These are phyloP conservation scores for Pythium biforme DNA, from an alignment of 352 stramenopile genomes.

Conservation along the genomic window DNA sequence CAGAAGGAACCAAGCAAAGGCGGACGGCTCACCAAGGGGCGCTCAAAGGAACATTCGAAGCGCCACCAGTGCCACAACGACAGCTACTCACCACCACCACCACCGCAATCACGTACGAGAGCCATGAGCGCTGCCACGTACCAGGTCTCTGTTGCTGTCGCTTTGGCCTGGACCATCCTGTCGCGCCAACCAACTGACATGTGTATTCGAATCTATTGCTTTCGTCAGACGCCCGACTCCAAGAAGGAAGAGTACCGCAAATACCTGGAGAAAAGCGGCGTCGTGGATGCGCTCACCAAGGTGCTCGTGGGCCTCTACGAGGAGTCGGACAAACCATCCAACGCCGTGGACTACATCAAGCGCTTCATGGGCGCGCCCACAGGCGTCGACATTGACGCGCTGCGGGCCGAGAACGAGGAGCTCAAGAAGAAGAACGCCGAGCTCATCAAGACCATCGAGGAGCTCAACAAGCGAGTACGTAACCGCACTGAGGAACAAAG, in stretches of 20 bases:
- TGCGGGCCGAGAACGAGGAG: conserved; percentile 89
- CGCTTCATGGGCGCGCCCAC: conserved; percentile 93
- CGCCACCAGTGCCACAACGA: background rate
- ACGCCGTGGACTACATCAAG: conserved; percentile 98
- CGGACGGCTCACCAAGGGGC: background rate
- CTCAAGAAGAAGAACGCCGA: conserved; percentile 92
- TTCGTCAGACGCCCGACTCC: conserved; percentile 87
- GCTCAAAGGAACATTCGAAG: background rate
- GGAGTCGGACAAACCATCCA: conserved; percentile 93
- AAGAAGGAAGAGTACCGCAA: conserved; percentile 99
- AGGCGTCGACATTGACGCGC: conserved; percentile 88
- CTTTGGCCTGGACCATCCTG: no score
- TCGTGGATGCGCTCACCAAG: conserved; percentile 97
- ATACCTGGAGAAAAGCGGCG: conserved; percentile 97
- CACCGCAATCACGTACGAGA: no score
- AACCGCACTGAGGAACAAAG: background rate
- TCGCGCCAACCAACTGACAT: no score
- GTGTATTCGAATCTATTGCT: background rate
- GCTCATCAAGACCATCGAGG: conserved; percentile 88
- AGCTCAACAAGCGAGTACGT: conserved; percentile 87
- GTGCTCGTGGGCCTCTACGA: conserved; percentile 96
- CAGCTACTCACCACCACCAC: background rate
- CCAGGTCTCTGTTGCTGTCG: conserved; percentile 39
- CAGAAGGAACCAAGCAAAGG: background rate
- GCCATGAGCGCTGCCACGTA: conserved; percentile 56